Percentiles rank a stretch among this genome's conserved stretches.
phyloP scores from a whole-genome alignment of 768 basidiomycete species.

The Pulveroboletus sp. region DNA sequence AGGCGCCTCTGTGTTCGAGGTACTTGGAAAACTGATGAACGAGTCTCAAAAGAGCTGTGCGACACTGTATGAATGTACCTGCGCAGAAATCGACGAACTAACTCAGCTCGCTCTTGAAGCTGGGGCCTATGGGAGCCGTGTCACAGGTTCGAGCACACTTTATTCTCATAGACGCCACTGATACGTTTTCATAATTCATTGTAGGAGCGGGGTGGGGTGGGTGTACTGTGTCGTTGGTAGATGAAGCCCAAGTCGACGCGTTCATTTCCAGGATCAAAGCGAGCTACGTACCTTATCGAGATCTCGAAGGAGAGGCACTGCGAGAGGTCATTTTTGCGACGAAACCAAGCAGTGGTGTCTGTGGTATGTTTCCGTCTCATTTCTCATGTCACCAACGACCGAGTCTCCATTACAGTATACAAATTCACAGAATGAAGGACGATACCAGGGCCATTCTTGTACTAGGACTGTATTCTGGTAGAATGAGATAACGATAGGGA shows the following conservation, averaged over 20 bases:
- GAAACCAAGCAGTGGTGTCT: constrained; percentile 78
- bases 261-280: constrained; percentile 64
- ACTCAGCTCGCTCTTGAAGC: constrained; percentile 59
- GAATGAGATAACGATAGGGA: too few species aligned
- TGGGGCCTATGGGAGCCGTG: constrained; percentile 77
- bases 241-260: constrained; percentile 53
- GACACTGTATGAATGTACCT: constrained; percentile 73
- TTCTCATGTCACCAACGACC: neutral
- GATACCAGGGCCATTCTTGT: too few species aligned
- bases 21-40: constrained; percentile 74
- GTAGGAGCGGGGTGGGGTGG: constrained; percentile 93
- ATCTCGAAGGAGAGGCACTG: constrained; percentile 55
- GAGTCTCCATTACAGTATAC: constrained; percentile 19
- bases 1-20: constrained; percentile 34
- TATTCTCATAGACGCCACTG: neutral
- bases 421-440: constrained; percentile 28
- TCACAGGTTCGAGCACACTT: constrained; percentile 58
- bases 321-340: constrained; percentile 78
- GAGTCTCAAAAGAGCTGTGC: constrained; percentile 73
- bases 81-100: constrained; percentile 73
- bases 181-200: neutral
- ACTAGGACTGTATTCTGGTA: too few species aligned
- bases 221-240: constrained; percentile 80
- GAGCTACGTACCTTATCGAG: constrained; percentile 64
- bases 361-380: constrained; percentile 48